Evolutionary conservation across 73 alveolate genomes (phyloP), one percentile per base, ranked within the genome.

Genomic region (Paramecium sexaurelia): DNA sequence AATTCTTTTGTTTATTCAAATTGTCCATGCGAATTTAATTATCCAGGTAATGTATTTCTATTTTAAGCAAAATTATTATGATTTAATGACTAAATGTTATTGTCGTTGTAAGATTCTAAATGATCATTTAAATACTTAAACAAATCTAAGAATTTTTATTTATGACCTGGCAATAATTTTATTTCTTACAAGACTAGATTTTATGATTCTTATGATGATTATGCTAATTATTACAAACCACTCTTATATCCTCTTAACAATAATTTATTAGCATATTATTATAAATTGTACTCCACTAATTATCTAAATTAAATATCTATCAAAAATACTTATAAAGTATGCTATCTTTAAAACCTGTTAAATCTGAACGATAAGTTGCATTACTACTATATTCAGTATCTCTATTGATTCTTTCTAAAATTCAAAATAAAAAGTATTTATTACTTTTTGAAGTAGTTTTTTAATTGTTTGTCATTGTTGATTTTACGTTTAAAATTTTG

Each of bases 101-200:
- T 73, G 19, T 73, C 39, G 24, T 61, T 61, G 43, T 61, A 32
- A 61, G 47, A 2, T 11, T 24, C 83, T 29, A 29, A 22, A 61
- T 61, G 57, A 8, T 71, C 75, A 43, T 20, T 22, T 78, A 78
- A 20, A 9, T 78, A 17, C 36, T 78, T 78, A 19, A 78, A 26
- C 17, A 78, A 41, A 43, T 22, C 90, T 24, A n/a, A 41, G 41
- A 78, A 78, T 20, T 78, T 78, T 22, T 78, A 7, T 43, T 41
- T 78, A 78, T 78, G 90, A 3, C 90, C 90, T n/a, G 90, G 90
- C 11, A 78, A 61, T 45, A 78, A 6, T 15, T 43, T 78, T 11
- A 78, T 41, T 27, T 78, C 90, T 37, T 40, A 10, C 7, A 78
- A 61, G 4, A 78, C 29, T 6, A 13, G 6, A 17, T 78, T 78